Percentiles rank a stretch among this genome's conserved stretches.
These are phyloP conservation scores for Licmophora abbreviata DNA, from an alignment of 108 stramenopile species.

Conservation along the genomic window DNA sequence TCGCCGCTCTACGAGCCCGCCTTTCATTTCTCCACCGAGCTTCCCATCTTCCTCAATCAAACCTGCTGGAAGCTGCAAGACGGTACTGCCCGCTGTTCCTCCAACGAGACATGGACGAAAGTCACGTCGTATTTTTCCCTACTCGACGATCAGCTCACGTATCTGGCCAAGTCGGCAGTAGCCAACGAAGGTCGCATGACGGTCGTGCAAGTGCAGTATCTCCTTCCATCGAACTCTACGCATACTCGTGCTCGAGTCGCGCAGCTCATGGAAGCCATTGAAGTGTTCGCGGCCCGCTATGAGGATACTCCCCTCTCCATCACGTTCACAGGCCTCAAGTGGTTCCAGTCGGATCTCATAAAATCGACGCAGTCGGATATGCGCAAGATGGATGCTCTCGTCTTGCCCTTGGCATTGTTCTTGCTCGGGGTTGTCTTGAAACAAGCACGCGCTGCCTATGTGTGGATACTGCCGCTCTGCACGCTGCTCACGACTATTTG, in stretches of 20 bases:
- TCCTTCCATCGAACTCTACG: background rate
- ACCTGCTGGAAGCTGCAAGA: background rate
- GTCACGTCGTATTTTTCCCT: constrained; percentile 7
- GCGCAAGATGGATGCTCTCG: constrained; percentile 12
- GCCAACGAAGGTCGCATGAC: background rate
- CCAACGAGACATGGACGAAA: constrained; percentile 1
- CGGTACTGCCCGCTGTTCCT: no score
- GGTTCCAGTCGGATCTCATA: constrained; percentile 8
- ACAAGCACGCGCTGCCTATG: background rate
- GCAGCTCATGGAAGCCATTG: background rate
- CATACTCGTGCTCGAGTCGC: background rate
- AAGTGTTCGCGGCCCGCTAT: background rate
- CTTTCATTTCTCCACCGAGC: background rate
- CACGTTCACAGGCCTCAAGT: constrained; percentile 13
- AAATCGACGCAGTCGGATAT: constrained; percentile 6
- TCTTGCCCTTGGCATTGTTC: constrained; percentile 21
- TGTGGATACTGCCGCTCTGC: constrained; percentile 14
- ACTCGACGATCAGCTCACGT: background rate
- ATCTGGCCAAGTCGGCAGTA: background rate
- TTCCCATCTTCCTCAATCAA: background rate
- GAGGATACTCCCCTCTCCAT: background rate
- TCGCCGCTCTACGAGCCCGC: background rate
- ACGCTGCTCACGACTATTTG: constrained; percentile 10
- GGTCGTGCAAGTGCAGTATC: background rate
- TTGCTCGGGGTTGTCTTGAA: constrained; percentile 8